A percentile compares a stretch with the other conserved stretches of the same genome.
These are phyloP conservation scores for Xylariaceae sp. DNA, from an alignment of 2,329 filamentous ascomycete genomes.

Conservation along the genomic window DNA sequence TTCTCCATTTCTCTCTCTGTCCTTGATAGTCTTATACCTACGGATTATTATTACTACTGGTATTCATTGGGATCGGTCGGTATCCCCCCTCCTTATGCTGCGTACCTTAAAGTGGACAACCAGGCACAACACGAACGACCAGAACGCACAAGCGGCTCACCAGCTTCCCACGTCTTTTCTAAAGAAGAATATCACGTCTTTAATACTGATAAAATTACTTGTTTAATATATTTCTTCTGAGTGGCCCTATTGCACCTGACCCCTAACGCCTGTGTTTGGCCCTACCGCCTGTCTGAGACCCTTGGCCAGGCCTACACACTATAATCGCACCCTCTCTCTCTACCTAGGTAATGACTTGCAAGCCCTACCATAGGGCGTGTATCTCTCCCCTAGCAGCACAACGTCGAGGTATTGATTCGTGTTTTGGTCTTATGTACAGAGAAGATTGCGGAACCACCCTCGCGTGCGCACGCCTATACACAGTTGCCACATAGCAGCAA, in stretches of 20 bases:
- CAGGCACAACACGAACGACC: neutral
- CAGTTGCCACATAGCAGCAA: neutral
- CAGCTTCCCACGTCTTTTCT: neutral
- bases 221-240: constrained; percentile 13
- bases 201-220: constrained; percentile 6
- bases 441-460: neutral
- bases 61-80: neutral
- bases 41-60: constrained; percentile 1
- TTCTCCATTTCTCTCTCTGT: neutral
- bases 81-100: neutral
- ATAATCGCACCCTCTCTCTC: neutral
- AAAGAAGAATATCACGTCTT: neutral
- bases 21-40: constrained; percentile 5
- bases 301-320: neutral
- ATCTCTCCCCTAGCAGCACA: neutral
- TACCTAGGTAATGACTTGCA: constrained; percentile 9
- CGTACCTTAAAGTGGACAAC: neutral
- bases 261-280: neutral
- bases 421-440: constrained; percentile 3
- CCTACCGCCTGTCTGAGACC: constrained; percentile 13
- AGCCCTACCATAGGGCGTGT: neutral
- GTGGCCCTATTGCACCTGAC: constrained; percentile 1
- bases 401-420: constrained; percentile 2
- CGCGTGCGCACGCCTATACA: neutral
- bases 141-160: neutral